Evolutionary conservation across 2,329 filamentous ascomycete genomes (phyloP).

Genomic region (Verticillium albo-atrum): DNA sequence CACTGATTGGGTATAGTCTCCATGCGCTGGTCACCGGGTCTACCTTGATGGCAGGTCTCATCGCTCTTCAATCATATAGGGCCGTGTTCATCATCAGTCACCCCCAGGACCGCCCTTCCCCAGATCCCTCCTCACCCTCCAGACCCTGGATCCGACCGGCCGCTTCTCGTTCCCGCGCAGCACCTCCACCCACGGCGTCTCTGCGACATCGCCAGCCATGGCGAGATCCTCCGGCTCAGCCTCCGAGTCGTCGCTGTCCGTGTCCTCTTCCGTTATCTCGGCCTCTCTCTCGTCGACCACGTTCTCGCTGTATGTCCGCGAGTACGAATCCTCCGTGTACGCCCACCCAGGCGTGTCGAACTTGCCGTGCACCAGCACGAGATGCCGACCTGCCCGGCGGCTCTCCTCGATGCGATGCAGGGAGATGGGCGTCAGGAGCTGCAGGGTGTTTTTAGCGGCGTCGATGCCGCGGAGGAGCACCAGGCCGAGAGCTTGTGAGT

Average conservation of each 20-base stretch:
- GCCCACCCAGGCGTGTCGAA: conserved; percentile 68
- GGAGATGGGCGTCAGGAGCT: conserved; percentile 60
- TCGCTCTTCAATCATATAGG: too few relatives aligned
- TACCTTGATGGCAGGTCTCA: too few relatives aligned
- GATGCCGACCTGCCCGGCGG: conserved; percentile 34
- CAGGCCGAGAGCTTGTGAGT: conserved; percentile 57
- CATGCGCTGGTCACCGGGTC: too few relatives aligned
- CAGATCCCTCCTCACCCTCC: conserved; percentile 60
- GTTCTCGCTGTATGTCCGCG: conserved; percentile 20
- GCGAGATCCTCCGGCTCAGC: conserved; percentile 20
- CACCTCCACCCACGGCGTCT: conserved; percentile 56
- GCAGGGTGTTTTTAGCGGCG: conserved; percentile 43
- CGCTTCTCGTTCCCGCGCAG: conserved; percentile 50
- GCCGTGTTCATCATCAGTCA: not conserved
- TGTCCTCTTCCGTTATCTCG: conserved; percentile 29
- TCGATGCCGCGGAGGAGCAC: conserved; percentile 70
- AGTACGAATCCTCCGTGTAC: conserved; percentile 59
- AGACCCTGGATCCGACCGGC: conserved; percentile 54
- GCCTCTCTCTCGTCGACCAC: conserved; percentile 21
- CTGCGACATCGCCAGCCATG: conserved; percentile 17
- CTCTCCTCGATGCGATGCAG: conserved; percentile 32
- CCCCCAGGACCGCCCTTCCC: conserved; percentile 30
- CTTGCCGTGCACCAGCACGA: conserved; percentile 64
- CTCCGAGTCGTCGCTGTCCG: conserved; percentile 25
- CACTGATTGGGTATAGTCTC: too few relatives aligned